Conservation (phyloP, 75 land plant genomes). For the Adiantum capillusveneris region DNA sequence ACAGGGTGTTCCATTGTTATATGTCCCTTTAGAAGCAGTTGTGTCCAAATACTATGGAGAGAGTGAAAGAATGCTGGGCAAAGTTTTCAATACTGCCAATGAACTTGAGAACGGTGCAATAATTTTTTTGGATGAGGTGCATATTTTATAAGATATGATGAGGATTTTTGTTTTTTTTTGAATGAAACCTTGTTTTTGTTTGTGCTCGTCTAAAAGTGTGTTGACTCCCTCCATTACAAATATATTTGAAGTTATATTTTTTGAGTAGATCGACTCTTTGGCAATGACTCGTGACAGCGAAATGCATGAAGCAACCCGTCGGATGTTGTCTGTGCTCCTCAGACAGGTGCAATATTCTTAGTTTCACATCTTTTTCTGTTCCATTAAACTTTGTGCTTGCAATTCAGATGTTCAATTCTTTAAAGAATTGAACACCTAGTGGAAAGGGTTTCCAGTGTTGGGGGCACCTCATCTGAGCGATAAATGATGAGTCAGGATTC, state of each 20-base stretch:
- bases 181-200: too few species aligned
- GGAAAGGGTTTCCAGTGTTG: too few species aligned
- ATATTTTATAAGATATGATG: background rate
- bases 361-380: too few species aligned
- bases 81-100: constrained; percentile 80
- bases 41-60: constrained; percentile 98
- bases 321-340: constrained; percentile 76
- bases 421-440: too few species aligned
- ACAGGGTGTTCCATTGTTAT: constrained; percentile 88
- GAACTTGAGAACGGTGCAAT: constrained; percentile 86
- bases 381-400: too few species aligned
- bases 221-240: too few species aligned
- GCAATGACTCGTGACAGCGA: constrained; percentile 79
- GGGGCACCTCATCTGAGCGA: too few species aligned
- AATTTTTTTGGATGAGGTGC: constrained; percentile 92
- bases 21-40: constrained; percentile 88
- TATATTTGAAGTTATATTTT: too few species aligned
- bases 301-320: constrained; percentile 96
- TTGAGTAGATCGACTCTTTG: constrained; percentile 77
- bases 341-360: constrained; percentile 61
- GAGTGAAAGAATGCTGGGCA: constrained; percentile 81
- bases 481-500: too few species aligned
- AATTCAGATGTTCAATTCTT: too few species aligned
- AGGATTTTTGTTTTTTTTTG: background rate
- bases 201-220: background rate